Base-by-base conservation (phyloP, 192 early-diverging fungal species). In the Dimargaris cristalligena region DNA sequence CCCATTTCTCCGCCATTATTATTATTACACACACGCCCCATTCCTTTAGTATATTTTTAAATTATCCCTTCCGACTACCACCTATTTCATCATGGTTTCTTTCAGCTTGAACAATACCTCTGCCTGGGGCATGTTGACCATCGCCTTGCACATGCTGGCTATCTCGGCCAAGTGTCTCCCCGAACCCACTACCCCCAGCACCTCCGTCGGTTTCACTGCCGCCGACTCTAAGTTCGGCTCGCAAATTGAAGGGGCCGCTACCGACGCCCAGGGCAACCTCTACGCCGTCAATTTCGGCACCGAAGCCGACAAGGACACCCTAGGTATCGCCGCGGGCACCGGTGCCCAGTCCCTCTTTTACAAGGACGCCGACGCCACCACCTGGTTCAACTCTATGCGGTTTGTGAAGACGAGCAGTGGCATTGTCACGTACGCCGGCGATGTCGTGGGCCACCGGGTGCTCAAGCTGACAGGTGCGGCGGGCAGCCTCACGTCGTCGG, bases 241-340 rank as follows among this genome's bases (percentile, higher is more conserved):
- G 1, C 29, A 54, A 34, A 80, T 80, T 47, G 78, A 80, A 62
- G 78, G 78, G 29, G 72, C 72, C 3, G 74, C 63, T 28, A 74
- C 76, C 22, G 75, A 76, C 64, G 62, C 57, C 44, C 44, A 47
- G n/a, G 78, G 78, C 31, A 62, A 66, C 55, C 52, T 74, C 34
- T 80, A 76, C 48, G 72, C 78, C 1, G 67, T 68, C 33, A 41
- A 70, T 56, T 80, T 65, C 57, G 45, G 45, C 34, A 66, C 45
- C 26, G 29, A 59, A 11, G 31, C 2, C 16, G 14, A 16, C 0
- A 28, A 50, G 22, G 66, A 67, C 44, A 52, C 44, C 35, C 30
- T 52, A 30, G 62, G 64, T 38, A 45, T 58, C 3, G 48, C 58
- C 46, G 57, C 54, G 1, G 63, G 63, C 25, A 41, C 50, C 48